These are phyloP conservation scores for Porogramme epimiltina DNA, from an alignment of 1,284 basidiomycete genomes.

Conservation along the genomic window DNA sequence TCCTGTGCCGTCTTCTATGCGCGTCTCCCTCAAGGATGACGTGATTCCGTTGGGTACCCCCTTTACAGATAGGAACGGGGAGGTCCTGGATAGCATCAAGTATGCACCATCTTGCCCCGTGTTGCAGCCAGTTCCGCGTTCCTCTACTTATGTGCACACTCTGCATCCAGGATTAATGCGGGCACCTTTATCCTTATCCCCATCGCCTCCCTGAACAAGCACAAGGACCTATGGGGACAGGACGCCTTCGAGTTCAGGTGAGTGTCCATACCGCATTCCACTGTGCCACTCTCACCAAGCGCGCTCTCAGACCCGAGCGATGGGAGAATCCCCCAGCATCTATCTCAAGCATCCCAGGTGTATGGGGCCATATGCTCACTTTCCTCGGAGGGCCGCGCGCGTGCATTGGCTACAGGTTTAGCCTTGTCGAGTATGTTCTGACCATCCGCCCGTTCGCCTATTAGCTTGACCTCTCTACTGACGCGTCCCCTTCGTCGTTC, in stretches of 20 bases:
- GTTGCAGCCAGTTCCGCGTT: not conserved
- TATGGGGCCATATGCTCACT: conserved; percentile 58
- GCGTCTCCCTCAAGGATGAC: conserved; percentile 55
- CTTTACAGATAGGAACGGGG: conserved; percentile 33
- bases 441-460: not conserved
- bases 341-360: conserved; percentile 51
- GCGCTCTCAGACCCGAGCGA: conserved; percentile 49
- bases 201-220: conserved; percentile 47
- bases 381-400: conserved; percentile 63
- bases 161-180: conserved; percentile 36
- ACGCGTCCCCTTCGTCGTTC: no score
- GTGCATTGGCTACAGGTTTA: conserved; percentile 73
- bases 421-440: conserved; percentile 56
- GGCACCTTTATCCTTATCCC: conserved; percentile 52
- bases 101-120: conserved; percentile 9
- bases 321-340: conserved; percentile 53
- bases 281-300: not conserved
- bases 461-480: not conserved
- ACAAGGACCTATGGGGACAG: conserved; percentile 54
- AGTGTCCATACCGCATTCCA: not conserved
- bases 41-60: conserved; percentile 36
- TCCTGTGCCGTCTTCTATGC: conserved; percentile 58
- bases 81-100: conserved; percentile 28
- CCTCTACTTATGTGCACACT: not conserved
- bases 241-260: conserved; percentile 56